phyloP scores from a whole-genome alignment of 345 rosid genomes.

The Populus davidiana region DNA sequence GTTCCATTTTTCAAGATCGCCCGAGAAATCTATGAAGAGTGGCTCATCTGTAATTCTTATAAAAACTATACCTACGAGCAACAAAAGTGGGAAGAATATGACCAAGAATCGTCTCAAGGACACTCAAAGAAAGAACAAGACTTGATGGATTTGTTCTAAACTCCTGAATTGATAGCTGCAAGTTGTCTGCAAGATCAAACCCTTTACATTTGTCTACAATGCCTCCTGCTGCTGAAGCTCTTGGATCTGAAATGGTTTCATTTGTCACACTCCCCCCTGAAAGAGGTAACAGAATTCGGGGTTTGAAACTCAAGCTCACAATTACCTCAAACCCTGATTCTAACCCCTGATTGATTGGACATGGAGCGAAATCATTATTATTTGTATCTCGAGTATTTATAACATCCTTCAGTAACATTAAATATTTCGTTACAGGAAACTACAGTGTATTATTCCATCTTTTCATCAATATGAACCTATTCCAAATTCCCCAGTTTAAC shows the following conservation, averaged over 20 bases:
- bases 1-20: conserved; percentile 37
- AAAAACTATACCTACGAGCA: conserved; percentile 37
- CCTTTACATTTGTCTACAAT: neutral
- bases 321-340: conserved; percentile 11
- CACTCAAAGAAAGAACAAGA: conserved; percentile 11
- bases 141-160: neutral
- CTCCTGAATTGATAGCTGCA: neutral
- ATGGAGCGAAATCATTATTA: conserved; percentile 3
- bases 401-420: neutral
- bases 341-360: conserved; percentile 3
- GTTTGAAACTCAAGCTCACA: neutral
- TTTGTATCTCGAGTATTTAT: conserved; percentile 2
- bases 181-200: neutral
- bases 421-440: neutral
- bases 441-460: neutral
- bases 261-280: neutral
- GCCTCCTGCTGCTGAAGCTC: neutral
- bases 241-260: conserved; percentile 6
- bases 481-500: neutral
- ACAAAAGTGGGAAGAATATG: conserved; percentile 32
- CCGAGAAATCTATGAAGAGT: conserved; percentile 42
- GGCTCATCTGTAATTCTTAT: conserved; percentile 42
- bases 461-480: neutral
- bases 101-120: conserved; percentile 26
- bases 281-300: neutral